Percentiles rank a stretch among this genome's conserved stretches.
Conservation (phyloP, 768 basidiomycete species). For the Termitomyces sp. region DNA sequence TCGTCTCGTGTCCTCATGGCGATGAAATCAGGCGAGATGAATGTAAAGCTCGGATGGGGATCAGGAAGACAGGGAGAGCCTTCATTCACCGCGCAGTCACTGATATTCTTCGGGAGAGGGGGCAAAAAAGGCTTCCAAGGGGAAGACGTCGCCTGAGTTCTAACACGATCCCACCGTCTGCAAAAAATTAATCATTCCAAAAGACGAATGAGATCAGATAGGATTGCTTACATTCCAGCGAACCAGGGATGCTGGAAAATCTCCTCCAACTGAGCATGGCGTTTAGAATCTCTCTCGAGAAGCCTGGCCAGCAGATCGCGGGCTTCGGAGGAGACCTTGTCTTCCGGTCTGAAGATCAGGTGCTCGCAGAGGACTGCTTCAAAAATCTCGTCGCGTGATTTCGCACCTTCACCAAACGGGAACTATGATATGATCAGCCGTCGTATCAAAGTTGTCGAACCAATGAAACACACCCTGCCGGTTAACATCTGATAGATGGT, state of each 20-base stretch:
- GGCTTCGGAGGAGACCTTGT: not conserved
- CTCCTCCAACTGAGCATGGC: not conserved
- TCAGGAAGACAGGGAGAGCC: not conserved
- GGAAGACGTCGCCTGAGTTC: not conserved
- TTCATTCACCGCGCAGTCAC: not conserved
- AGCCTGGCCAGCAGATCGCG: not conserved
- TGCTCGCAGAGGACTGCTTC: not conserved
- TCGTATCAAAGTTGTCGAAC: not conserved
- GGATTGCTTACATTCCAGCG: slow-evolving; percentile 4
- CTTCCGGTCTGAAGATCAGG: not conserved
- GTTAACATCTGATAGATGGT: slow-evolving; percentile 8
- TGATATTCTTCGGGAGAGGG: not conserved
- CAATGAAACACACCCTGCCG: not conserved
- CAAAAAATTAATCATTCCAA: not conserved
- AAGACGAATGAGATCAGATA: not conserved
- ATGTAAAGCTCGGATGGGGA: not conserved
- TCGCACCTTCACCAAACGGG: slow-evolving; percentile 1
- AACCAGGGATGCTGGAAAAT: slow-evolving; percentile 8
- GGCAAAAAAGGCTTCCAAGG: slow-evolving; percentile 4
- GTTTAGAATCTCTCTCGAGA: not conserved
- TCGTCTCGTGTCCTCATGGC: no score
- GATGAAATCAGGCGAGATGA: not conserved
- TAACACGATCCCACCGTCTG: slow-evolving; percentile 3
- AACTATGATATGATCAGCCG: slow-evolving; percentile 2
- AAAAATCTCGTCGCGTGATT: not conserved